Evolutionary conservation across 495 filamentous ascomycete genomes (phyloP).

Genomic region (Annulohypoxylon nitens): DNA sequence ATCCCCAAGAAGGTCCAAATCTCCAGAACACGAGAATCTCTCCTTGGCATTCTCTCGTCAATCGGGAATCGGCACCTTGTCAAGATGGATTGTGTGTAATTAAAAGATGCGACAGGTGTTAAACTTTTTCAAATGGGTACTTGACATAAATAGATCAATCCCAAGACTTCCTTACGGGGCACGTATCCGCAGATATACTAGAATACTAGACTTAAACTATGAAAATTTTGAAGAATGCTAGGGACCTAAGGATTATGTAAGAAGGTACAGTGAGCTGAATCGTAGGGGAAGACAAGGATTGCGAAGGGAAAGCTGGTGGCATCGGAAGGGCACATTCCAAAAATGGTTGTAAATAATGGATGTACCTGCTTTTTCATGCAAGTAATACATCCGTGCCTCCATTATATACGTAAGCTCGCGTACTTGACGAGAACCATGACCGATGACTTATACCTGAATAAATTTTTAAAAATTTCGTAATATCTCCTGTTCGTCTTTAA

Average conservation of each 20-base stretch:
- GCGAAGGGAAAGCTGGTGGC: slow-evolving; percentile 2
- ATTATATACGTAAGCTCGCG: not conserved
- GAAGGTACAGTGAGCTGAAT: not conserved
- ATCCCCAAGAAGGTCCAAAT: slow-evolving; percentile 21
- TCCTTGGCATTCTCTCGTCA: slow-evolving; percentile 34
- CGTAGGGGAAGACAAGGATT: not conserved
- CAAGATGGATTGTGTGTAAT: slow-evolving; percentile 11
- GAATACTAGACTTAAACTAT: too few relatives aligned
- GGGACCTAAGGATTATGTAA: not conserved
- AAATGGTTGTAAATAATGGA: slow-evolving; percentile 25
- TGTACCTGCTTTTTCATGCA: slow-evolving; percentile 39
- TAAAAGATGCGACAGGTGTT: slow-evolving; percentile 10
- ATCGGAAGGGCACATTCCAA: slow-evolving; percentile 26
- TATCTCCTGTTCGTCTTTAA: not conserved
- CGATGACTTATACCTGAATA: not conserved
- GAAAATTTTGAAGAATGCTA: not conserved
- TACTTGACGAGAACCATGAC: not conserved
- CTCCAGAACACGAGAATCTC: slow-evolving; percentile 41
- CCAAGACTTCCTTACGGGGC: not conserved
- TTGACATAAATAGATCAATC: slow-evolving; percentile 7
- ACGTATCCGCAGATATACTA: not conserved
- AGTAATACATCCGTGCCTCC: slow-evolving; percentile 17
- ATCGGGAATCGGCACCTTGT: slow-evolving; percentile 31
- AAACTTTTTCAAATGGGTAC: not conserved
- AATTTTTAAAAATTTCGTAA: not conserved